Evolutionary conservation across 2,329 filamentous ascomycete species (phyloP).

Genomic region (Microcyclospora pomicola): DNA sequence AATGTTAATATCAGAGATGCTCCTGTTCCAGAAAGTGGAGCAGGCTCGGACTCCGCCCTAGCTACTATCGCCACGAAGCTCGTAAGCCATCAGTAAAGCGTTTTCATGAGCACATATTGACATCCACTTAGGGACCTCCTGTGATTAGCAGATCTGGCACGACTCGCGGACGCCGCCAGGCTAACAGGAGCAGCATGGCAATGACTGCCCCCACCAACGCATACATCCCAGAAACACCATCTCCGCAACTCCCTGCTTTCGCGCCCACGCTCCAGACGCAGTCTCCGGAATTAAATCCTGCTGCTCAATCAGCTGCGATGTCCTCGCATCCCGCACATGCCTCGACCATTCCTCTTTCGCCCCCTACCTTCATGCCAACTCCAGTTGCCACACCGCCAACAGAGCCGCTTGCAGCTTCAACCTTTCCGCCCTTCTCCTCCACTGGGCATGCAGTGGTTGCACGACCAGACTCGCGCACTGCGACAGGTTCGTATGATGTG

Average conservation of each 20-base stretch:
- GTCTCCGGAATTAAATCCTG: too few relatives aligned
- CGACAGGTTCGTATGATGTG: slow-evolving; percentile 41
- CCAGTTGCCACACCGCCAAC: slow-evolving; percentile 3
- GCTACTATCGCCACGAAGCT: slow-evolving; percentile 64
- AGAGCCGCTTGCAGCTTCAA: slow-evolving; percentile 6
- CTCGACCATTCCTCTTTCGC: too few relatives aligned
- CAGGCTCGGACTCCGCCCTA: slow-evolving; percentile 55
- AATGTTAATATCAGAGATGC: slow-evolving; percentile 69
- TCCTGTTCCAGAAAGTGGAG: slow-evolving; percentile 62
- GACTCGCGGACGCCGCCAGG: slow-evolving; percentile 75
- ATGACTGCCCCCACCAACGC: slow-evolving; percentile 3
- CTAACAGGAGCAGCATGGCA: slow-evolving; percentile 72
- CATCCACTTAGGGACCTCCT: slow-evolving; percentile 41
- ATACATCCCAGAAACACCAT: slow-evolving; percentile 1
- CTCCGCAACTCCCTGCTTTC: slow-evolving; percentile 2
- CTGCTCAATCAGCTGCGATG: too few relatives aligned
- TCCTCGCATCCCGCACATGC: too few relatives aligned
- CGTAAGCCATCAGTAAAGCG: slow-evolving; percentile 23
- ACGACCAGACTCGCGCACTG: slow-evolving; percentile 12
- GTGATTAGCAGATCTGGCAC: slow-evolving; percentile 45
- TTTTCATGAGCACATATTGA: slow-evolving; percentile 4
- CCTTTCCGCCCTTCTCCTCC: slow-evolving; percentile 19
- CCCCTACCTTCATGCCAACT: slow-evolving; percentile 1
- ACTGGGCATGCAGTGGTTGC: slow-evolving; percentile 19
- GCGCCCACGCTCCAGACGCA: slow-evolving; percentile 6